These are phyloP conservation scores for Pichia deserticola DNA, from an alignment of 805 yeast genomes.

Conservation along the genomic window DNA sequence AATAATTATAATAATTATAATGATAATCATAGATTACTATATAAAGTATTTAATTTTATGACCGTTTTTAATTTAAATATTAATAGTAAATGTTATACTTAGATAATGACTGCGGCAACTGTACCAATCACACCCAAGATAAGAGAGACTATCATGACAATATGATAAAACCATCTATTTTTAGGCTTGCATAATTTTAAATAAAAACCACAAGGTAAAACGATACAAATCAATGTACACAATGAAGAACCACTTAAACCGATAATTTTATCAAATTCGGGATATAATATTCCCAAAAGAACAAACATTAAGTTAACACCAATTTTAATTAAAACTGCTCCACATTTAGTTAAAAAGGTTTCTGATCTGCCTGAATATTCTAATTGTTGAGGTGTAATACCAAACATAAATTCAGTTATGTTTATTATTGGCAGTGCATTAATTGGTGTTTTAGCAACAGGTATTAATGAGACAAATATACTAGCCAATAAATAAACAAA, in stretches of 20 bases:
- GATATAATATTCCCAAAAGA: slow-evolving; percentile 59
- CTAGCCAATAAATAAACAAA: slow-evolving; percentile 53
- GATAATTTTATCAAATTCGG: slow-evolving; percentile 77
- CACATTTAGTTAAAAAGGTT: slow-evolving; percentile 9
- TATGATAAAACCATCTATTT: slow-evolving; percentile 33
- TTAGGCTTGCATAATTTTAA: slow-evolving; percentile 48
- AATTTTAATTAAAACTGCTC: slow-evolving; percentile 30
- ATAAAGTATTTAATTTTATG: too few relatives aligned
- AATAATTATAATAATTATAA: too few relatives aligned
- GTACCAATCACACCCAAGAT: slow-evolving; percentile 55
- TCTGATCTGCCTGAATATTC: slow-evolving; percentile 9
- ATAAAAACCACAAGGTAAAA: slow-evolving; percentile 74
- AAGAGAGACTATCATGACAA: slow-evolving; percentile 40
- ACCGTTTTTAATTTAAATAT: too few relatives aligned
- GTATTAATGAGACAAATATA: slow-evolving; percentile 66
- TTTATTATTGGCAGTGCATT: slow-evolving; percentile 81
- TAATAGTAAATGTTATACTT: not conserved
- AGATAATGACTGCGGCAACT: slow-evolving; percentile 36
- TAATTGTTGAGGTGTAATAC: slow-evolving; percentile 24
- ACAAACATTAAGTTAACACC: slow-evolving; percentile 59
- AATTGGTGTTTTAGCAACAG: slow-evolving; percentile 80
- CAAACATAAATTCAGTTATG: slow-evolving; percentile 49
- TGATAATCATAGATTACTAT: too few relatives aligned
- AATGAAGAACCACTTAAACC: slow-evolving; percentile 81
- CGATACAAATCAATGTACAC: slow-evolving; percentile 72